Base-by-base conservation (phyloP, 192 early-diverging fungal species). In the Backusella tuberculispora region DNA sequence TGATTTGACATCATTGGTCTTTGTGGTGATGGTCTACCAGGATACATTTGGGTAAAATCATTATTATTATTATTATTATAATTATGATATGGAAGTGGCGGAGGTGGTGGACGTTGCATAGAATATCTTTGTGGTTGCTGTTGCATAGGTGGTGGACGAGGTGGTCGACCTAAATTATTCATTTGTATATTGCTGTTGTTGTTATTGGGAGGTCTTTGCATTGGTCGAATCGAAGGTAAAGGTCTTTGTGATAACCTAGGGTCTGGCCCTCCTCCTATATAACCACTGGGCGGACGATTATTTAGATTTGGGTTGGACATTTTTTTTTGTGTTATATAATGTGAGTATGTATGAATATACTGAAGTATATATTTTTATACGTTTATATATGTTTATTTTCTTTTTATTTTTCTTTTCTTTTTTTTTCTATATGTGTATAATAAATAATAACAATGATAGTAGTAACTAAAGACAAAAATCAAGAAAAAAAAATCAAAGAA, bases 251-350 rank as follows among this genome's bases (percentile, higher is more conserved):
- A 44, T 45, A 63, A 38, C 15, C 72, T 63, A 29, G 72, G 24
- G 24, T 73, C 72, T 6, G 50, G 29, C 15, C 60, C 60, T 44
- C 48, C 40, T 26, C 41, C 69, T 44, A 19, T 45, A 24, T 69
- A 69, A 47, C 68, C 68, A 66, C 68, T 21, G 14, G 70, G 14
- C 63, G 63, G 26, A 12, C n/a, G 63, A 24, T 43, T 63, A 46
- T 60, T 41, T 65, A 60, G 21, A 12, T 60, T 60, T 3, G 56
- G 72, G 64, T 65, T 73, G 10, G 56, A 69, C 68, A 69, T 69
- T 26, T 34, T 60, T 60, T 2, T 60, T 60, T 26, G n/a, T n/a
- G n/a, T n/a, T n/a, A n/a, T n/a, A n/a, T n/a, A n/a, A n/a, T n/a
- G n/a, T n/a, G n/a, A n/a, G n/a, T n/a, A n/a, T n/a, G n/a, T n/a